A percentile compares a stretch with the other conserved stretches of the same genome.
These are phyloP conservation scores for Jaltomata sinuosa DNA, from an alignment of 257 asterid genomes.

Conservation along the genomic window DNA sequence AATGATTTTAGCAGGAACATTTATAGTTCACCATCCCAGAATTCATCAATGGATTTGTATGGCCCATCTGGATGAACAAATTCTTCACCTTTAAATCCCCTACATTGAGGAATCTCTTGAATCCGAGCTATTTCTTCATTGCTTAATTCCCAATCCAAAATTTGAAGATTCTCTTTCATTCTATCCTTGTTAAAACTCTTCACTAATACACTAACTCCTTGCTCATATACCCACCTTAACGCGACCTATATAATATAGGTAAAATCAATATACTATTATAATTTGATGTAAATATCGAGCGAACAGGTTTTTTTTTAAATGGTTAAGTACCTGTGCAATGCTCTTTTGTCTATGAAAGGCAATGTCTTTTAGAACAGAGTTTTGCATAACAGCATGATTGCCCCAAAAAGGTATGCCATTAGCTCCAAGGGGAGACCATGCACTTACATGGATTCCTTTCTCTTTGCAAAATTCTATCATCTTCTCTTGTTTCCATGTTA, in stretches of 20 bases:
- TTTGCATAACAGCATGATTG: slow-evolving; percentile 25
- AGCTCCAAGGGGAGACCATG: slow-evolving; percentile 51
- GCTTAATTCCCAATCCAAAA: slow-evolving; percentile 17
- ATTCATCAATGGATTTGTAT: slow-evolving; percentile 24
- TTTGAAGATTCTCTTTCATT: slow-evolving; percentile 20
- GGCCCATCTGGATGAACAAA: slow-evolving; percentile 30
- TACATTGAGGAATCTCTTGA: slow-evolving; percentile 25
- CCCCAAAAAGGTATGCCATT: slow-evolving; percentile 37
- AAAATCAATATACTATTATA: background rate
- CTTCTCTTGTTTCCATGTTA: slow-evolving; percentile 48
- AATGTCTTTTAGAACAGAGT: slow-evolving; percentile 24
- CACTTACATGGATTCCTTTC: slow-evolving; percentile 28
- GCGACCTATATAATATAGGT: slow-evolving; percentile 9
- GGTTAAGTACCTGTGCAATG: slow-evolving; percentile 31
- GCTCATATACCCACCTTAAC: slow-evolving; percentile 23
- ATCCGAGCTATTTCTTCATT: slow-evolving; percentile 30
- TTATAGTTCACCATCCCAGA: slow-evolving; percentile 53
- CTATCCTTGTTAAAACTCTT: slow-evolving; percentile 31
- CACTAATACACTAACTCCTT: slow-evolving; percentile 12
- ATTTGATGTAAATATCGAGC: background rate
- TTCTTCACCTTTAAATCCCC: slow-evolving; percentile 4
- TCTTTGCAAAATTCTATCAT: slow-evolving; percentile 29
- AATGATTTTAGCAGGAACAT: background rate
- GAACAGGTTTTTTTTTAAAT: background rate
- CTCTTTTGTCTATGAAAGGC: slow-evolving; percentile 26